Evolutionary conservation across 73 alveolate genomes (phyloP).

Genomic region (Tetrahymena malaccensis): DNA sequence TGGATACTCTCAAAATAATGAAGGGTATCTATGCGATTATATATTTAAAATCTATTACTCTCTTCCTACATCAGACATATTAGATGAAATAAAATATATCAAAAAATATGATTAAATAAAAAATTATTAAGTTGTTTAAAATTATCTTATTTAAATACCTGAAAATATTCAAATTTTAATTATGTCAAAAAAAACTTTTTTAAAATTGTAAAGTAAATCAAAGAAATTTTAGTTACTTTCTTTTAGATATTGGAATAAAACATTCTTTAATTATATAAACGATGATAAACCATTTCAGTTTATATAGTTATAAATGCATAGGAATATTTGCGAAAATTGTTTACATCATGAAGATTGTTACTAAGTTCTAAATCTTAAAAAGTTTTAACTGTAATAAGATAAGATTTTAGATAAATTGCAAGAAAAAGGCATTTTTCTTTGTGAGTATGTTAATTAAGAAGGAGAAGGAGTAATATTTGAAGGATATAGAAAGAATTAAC

Average conservation of each 20-base stretch:
- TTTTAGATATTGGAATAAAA: neutral
- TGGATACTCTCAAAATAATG: neutral
- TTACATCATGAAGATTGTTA: neutral
- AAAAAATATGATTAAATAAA: no score
- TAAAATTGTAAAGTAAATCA: neutral
- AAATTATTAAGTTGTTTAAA: no score
- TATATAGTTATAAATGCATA: no score
- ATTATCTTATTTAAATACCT: neutral
- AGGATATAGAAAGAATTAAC: neutral
- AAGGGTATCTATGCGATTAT: neutral
- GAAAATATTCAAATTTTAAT: neutral
- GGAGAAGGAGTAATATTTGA: neutral
- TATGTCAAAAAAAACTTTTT: neutral
- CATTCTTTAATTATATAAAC: neutral
- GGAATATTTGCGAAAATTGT: neutral
- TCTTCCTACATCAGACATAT: neutral
- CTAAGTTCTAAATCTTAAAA: neutral
- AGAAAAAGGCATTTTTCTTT: neutral
- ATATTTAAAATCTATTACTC: no score
- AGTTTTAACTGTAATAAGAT: neutral
- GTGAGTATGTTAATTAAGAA: neutral
- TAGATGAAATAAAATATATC: neutral
- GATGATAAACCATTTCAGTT: neutral
- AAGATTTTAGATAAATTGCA: neutral
- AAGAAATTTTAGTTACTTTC: no score